These are phyloP conservation scores for Blepharisma japonicum DNA, from an alignment of 73 alveolate species.

Conservation along the genomic window DNA sequence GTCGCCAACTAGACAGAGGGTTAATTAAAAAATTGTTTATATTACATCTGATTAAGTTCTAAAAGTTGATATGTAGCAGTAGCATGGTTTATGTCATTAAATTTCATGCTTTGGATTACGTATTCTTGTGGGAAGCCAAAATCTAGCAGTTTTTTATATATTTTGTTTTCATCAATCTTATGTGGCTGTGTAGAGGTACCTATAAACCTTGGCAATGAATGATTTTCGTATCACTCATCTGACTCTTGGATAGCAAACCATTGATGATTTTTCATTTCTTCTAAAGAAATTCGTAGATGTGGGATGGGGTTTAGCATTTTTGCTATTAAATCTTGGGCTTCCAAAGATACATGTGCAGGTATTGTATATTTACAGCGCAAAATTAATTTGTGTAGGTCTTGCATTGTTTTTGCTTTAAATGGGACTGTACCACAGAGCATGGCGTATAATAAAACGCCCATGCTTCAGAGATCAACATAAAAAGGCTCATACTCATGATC, in stretches of 20 bases:
- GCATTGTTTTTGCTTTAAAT: slow-evolving; percentile 88
- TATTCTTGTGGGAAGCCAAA: slow-evolving; percentile 43
- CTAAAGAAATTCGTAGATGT: slow-evolving; percentile 41
- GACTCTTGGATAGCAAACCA: slow-evolving; percentile 33
- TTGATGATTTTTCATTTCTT: slow-evolving; percentile 46
- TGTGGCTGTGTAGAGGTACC: no score
- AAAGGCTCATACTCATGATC: slow-evolving; percentile 93
- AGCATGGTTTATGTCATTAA: slow-evolving; percentile 21
- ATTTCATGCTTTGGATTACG: background rate
- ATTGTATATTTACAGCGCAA: slow-evolving; percentile 10
- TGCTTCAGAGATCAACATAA: slow-evolving; percentile 93
- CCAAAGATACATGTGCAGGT: slow-evolving; percentile 35
- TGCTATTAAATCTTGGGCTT: slow-evolving; percentile 37
- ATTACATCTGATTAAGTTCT: no score
- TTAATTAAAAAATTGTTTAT: no score
- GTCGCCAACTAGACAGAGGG: no score
- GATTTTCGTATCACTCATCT: no score
- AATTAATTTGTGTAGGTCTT: slow-evolving; percentile 63
- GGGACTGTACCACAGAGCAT: slow-evolving; percentile 95
- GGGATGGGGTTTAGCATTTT: slow-evolving; percentile 45
- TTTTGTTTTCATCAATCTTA: no score
- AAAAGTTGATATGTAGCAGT: slow-evolving; percentile 14
- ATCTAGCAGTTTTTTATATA: slow-evolving; percentile 22
- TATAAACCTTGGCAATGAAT: no score
- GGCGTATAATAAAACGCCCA: slow-evolving; percentile 91